phyloP scores from a whole-genome alignment of 2,329 filamentous ascomycete species.

The Rhynchosporium agropyri region DNA sequence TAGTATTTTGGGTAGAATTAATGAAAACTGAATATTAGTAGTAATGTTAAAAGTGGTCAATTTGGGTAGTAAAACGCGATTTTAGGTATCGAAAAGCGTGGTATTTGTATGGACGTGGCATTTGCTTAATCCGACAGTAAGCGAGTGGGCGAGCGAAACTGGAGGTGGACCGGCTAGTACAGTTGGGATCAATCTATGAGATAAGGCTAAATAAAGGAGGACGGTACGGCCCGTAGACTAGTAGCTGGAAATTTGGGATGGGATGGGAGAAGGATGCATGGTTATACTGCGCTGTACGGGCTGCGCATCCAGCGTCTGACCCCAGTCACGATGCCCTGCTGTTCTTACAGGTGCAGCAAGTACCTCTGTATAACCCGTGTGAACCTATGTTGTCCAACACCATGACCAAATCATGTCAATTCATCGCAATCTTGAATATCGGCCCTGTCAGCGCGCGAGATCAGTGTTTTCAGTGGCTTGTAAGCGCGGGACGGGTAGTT shows the following conservation, averaged over 20 bases:
- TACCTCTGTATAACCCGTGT: neutral
- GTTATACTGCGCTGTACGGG: neutral
- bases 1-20: no score
- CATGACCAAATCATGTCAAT: neutral
- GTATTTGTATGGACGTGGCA: no score
- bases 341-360: neutral
- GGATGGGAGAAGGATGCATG: neutral
- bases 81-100: no score
- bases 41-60: no score
- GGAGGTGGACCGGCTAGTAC: neutral
- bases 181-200: constrained; percentile 4
- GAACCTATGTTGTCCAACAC: neutral
- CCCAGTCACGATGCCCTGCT: neutral
- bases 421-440: neutral
- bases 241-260: no score
- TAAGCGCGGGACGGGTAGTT: constrained; percentile 5
- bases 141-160: no score
- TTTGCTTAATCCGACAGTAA: no score
- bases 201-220: constrained; percentile 8
- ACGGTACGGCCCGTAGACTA: no score
- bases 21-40: no score
- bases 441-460: constrained; percentile 4
- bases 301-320: neutral
- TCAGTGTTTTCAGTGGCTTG: neutral
- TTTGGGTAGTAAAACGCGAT: no score